Evolutionary conservation across 805 yeast species (phyloP).

Genomic region (Yarrowia hollandica): DNA sequence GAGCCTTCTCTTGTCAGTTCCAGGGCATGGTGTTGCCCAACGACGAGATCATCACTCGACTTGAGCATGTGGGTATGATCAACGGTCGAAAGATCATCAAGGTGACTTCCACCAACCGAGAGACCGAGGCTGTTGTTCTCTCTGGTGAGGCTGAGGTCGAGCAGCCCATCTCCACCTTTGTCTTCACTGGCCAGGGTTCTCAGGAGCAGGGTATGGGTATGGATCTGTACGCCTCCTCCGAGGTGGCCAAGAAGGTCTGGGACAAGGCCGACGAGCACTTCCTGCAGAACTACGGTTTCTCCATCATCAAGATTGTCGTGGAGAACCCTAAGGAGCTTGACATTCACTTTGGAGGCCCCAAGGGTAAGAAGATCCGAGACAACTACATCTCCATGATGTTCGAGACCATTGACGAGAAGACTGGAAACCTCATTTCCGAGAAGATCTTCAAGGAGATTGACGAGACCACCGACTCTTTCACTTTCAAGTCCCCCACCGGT

Average conservation of each 20-base stretch:
- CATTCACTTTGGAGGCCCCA: constrained; percentile 96
- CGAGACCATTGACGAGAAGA: constrained; percentile 81
- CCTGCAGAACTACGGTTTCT: constrained; percentile 91
- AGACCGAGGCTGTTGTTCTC: constrained; percentile 74
- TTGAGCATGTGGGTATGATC: constrained; percentile 98
- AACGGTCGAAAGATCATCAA: constrained; percentile 97
- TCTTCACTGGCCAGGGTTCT: constrained; percentile 99
- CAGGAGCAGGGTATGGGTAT: constrained; percentile 99
- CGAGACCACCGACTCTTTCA: constrained; percentile 75
- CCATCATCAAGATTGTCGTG: constrained; percentile 90
- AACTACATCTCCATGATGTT: constrained; percentile 97
- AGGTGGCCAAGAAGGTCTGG: constrained; percentile 94
- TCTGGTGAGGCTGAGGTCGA: constrained; percentile 98
- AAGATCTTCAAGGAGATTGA: constrained; percentile 92
- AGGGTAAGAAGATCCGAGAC: constrained; percentile 91
- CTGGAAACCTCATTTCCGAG: constrained; percentile 79
- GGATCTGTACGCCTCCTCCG: constrained; percentile 90
- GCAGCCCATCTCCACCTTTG: constrained; percentile 95
- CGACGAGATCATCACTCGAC: constrained; percentile 78
- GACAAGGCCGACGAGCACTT: constrained; percentile 96
- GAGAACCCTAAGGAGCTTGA: constrained; percentile 95
- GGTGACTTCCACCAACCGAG: constrained; percentile 83
- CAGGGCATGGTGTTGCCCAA: constrained; percentile 98
- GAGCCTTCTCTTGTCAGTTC: constrained; percentile 87
- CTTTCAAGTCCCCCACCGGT: constrained; percentile 92